Evolutionary conservation across 805 yeast genomes (phyloP).

Genomic region (Spathaspora arborariae): DNA sequence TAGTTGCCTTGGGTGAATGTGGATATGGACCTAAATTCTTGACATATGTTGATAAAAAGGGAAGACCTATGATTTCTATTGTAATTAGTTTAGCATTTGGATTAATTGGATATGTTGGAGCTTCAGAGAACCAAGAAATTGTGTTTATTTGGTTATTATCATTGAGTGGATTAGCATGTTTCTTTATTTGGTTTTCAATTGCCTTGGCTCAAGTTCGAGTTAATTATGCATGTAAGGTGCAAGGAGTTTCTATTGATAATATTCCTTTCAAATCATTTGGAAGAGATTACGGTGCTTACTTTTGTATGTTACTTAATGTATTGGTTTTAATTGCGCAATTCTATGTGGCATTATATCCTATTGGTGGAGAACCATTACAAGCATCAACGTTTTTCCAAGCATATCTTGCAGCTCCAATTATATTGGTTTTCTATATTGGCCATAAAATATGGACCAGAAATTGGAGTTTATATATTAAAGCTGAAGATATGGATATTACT

Average conservation of each 20-base stretch:
- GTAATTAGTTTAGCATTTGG: conserved; percentile 27
- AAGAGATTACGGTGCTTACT: conserved; percentile 39
- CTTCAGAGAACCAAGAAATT: conserved; percentile 18
- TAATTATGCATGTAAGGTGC: conserved; percentile 53
- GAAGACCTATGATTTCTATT: conserved; percentile 35
- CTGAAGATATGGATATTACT: conserved; percentile 23
- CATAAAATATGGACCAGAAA: conserved; percentile 25
- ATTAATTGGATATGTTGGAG: conserved; percentile 31
- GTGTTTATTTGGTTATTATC: conserved; percentile 38
- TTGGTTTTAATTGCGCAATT: conserved; percentile 24
- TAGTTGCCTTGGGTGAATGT: conserved; percentile 62
- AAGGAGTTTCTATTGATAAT: conserved; percentile 57
- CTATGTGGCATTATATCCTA: conserved; percentile 27
- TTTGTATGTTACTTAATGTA: conserved; percentile 17
- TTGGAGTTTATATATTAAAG: conserved; percentile 19
- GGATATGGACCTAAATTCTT: conserved; percentile 54
- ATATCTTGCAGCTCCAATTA: conserved; percentile 44
- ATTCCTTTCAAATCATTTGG: conserved; percentile 69
- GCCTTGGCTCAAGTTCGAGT: conserved; percentile 40
- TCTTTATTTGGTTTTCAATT: conserved; percentile 38
- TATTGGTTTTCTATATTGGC: conserved; percentile 34
- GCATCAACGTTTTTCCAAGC: conserved; percentile 45
- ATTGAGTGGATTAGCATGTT: conserved; percentile 33
- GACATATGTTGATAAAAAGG: conserved; percentile 32
- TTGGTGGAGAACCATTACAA: conserved; percentile 41